Base-by-base conservation (phyloP, 2,329 filamentous ascomycete genomes). In the Ceratocystis huliohia region DNA sequence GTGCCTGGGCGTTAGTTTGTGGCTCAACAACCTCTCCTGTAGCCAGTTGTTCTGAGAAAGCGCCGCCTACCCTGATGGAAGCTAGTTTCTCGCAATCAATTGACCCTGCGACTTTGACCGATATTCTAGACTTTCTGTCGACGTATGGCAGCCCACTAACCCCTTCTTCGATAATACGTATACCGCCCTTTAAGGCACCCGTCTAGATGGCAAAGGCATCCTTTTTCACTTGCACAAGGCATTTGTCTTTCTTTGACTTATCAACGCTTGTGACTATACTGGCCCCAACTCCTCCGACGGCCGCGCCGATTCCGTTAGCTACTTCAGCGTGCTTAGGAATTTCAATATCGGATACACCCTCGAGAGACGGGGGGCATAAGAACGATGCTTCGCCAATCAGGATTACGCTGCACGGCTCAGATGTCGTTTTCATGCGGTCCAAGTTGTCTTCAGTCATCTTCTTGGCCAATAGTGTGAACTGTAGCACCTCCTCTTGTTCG, bases 301-400 rank as follows among this genome's bases (percentile, higher is more conserved):
- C 69, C 5, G 70, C 71, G 48, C 71, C 71, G 3, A 72, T 65
- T 5, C 70, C 71, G 56, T 71, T 72, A 2, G 71, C 71, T 7
- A 71, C 70, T 2, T 66, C 68, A 2, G 70, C 69, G 61, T 71
- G 68, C 64, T 69, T 65, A 1, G 71, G 69, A 1, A 70, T 63
- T 22, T 71, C 66, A 28, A 71, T 68, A 41, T 63, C 66, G 30
- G 67, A 67, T 15, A 71, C 71, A 0, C 70, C 70, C 1, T 68
- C 64, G 2, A 72, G 70, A 25, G 64, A 57, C 3, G 63, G 5
- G 1, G 70, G 70, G 44, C 70, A 71, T 17, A 71, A 64, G 1
- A 70, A 65, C 3, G 69, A 67, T n/a, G 70, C 71, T 13, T 70
- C 71, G n/a, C 71, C 71, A 2, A 72, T 70, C 8, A 72, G 63